Percentiles rank a stretch among this genome's conserved stretches.
These are phyloP conservation scores for Mycena floridula DNA, from an alignment of 768 basidiomycete species.

Conservation along the genomic window DNA sequence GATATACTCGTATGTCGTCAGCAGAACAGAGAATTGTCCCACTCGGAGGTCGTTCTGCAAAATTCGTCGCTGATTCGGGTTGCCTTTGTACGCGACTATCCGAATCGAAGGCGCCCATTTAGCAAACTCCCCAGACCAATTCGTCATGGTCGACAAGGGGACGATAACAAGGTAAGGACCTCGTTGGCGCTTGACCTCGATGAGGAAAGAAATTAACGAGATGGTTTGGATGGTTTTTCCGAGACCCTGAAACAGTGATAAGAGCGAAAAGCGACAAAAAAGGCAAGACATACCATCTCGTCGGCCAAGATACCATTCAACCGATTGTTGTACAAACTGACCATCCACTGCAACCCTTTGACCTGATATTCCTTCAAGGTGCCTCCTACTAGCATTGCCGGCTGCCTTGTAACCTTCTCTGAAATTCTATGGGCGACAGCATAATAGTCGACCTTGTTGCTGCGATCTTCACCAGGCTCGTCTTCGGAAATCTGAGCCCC, in stretches of 20 bases:
- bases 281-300: slow-evolving; percentile 64
- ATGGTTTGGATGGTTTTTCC: slow-evolving; percentile 95
- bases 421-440: slow-evolving; percentile 89
- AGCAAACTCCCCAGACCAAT: slow-evolving; percentile 96
- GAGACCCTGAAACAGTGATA: slow-evolving; percentile 57
- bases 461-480: slow-evolving; percentile 47
- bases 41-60: slow-evolving; percentile 73
- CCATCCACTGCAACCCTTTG: slow-evolving; percentile 98
- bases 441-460: slow-evolving; percentile 89
- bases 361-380: slow-evolving; percentile 93
- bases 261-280: slow-evolving; percentile 3
- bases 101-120: slow-evolving; percentile 90
- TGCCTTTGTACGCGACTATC: slow-evolving; percentile 85
- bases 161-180: slow-evolving; percentile 96
- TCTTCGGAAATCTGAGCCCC: slow-evolving; percentile 74
- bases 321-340: slow-evolving; percentile 93
- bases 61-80: slow-evolving; percentile 74
- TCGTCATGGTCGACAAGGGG: slow-evolving; percentile 93
- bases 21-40: slow-evolving; percentile 83
- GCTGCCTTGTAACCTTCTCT: slow-evolving; percentile 77
- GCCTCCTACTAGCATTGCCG: slow-evolving; percentile 73
- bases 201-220: slow-evolving; percentile 90
- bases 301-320: slow-evolving; percentile 94
- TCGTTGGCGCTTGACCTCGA: slow-evolving; percentile 84
- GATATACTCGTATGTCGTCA: slow-evolving; percentile 97